Conservation (phyloP, 1,284 basidiomycete genomes). For the Puccinia hordei region DNA sequence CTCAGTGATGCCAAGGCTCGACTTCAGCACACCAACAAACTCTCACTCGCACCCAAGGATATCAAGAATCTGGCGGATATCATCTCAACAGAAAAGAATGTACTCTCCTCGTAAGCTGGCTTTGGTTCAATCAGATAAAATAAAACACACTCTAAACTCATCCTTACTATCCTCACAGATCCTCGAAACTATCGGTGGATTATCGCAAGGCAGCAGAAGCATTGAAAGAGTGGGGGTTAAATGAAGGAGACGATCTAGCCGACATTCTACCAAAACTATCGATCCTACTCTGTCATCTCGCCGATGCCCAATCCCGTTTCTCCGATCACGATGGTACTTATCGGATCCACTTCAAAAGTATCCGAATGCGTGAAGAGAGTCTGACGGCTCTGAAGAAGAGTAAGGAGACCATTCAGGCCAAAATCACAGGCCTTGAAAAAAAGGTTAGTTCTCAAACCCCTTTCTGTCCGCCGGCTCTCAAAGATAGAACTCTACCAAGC, state of each 20-base stretch:
- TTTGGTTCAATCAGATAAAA: not conserved
- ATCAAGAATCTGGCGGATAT: slow-evolving; percentile 55
- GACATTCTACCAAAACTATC: slow-evolving; percentile 56
- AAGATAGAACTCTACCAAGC: no score
- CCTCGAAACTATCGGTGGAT: slow-evolving; percentile 52
- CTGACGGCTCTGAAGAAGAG: slow-evolving; percentile 54
- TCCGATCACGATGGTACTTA: slow-evolving; percentile 56
- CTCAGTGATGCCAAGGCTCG: slow-evolving; percentile 35
- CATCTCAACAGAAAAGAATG: slow-evolving; percentile 54
- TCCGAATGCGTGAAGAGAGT: slow-evolving; percentile 56
- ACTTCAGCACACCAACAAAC: slow-evolving; percentile 46
- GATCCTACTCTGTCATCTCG: slow-evolving; percentile 55
- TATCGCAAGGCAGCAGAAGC: slow-evolving; percentile 53
- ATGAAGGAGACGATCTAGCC: slow-evolving; percentile 56
- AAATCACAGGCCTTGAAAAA: slow-evolving; percentile 56
- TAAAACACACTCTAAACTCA: not conserved
- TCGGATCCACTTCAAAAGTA: slow-evolving; percentile 56
- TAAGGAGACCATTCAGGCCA: slow-evolving; percentile 54
- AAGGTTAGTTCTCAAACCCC: slow-evolving; percentile 52
- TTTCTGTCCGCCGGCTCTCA: no score
- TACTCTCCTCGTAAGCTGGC: slow-evolving; percentile 53
- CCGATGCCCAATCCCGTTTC: slow-evolving; percentile 55
- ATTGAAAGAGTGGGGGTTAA: slow-evolving; percentile 56
- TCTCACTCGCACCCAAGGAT: slow-evolving; percentile 54
- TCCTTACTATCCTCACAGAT: slow-evolving; percentile 38